Base-by-base conservation (phyloP, 1,139 yeast species). In the Candida buenavistaensis region DNA sequence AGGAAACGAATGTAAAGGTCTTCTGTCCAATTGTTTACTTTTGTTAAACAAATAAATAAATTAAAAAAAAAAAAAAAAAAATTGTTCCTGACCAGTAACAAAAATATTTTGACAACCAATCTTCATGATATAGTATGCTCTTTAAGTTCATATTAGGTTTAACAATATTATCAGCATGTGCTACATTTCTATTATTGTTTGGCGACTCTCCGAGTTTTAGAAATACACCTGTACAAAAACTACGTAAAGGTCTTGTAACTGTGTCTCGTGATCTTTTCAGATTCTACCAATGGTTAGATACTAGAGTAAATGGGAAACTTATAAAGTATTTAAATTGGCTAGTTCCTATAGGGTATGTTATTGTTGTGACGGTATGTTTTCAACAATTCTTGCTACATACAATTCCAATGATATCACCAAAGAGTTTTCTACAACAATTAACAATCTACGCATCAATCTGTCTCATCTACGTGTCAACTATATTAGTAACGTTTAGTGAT, bases 131-230 rank as follows among this genome's bases (percentile, higher is more conserved):
- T 24, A 14, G 21, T n/a, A 42, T 43, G 46, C 16, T 37, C 13
- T 44, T 44, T 23, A 35, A 28, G 21, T 10, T 39, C 9, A 30
- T 44, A 21, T 20, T 44, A 11, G 35, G 30, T 2, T 9, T 40
- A 16, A 32, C 36, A 15, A 15, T 42, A 8, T 12, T 38, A 20
- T 33, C 40, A 10, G 35, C 48, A 10, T 22, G 37, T 19, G 31
- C 43, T 22, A 31, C 59, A 7, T 33, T 41, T 5, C 36, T 60
- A 6, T 46, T 69, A 11, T 53, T 78, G 24, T 77, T 78, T 49
- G 83, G 83, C 0, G 75, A 77, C 44, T 62, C 74, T 20, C 84
- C 83, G 0, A 61, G 65, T 19, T 65, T 69, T 31, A 56, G 75
- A 39, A 46, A 60, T 32, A 57, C 74, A 1, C 41, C 47, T n/a